These are phyloP conservation scores for Silene latifolia DNA, from an alignment of 148 eudicot species.

Conservation along the genomic window DNA sequence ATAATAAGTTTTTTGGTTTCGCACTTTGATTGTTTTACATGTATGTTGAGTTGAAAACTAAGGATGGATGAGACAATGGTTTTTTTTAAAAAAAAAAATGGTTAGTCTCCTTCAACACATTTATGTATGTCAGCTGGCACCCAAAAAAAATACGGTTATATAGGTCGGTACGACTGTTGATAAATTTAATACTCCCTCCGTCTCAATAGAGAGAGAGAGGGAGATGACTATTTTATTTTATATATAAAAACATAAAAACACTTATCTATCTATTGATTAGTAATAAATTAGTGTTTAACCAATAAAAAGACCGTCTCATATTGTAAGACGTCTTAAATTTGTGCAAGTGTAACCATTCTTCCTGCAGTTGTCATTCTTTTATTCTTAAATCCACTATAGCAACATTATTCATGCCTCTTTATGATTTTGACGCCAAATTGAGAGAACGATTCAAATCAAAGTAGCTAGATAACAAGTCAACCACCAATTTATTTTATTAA, in stretches of 20 bases:
- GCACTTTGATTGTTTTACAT: conserved; percentile 3
- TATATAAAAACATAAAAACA: too few relatives aligned
- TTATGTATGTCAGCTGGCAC: neutral
- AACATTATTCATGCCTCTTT: conserved; percentile 3
- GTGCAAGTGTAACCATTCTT: neutral
- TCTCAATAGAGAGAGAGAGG: too few relatives aligned
- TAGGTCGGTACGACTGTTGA: too few relatives aligned
- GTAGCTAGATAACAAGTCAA: neutral
- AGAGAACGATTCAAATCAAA: neutral
- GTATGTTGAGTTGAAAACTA: neutral
- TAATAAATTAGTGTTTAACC: too few relatives aligned
- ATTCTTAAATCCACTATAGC: neutral
- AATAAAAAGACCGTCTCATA: too few relatives aligned
- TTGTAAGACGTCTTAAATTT: too few relatives aligned
- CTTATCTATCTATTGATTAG: too few relatives aligned
- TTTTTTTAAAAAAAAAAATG: neutral
- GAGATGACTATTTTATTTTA: too few relatives aligned
- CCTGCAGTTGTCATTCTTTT: neutral
- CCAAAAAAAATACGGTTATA: neutral
- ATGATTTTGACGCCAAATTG: neutral
- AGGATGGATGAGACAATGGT: neutral
- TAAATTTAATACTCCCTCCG: too few relatives aligned
- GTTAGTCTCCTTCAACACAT: neutral
- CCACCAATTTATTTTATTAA: neutral
- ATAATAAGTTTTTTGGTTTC: neutral